Evolutionary conservation across 495 filamentous ascomycete species (phyloP), one percentile per base, ranked within the genome.

Genomic region (Hyphodiscus hymeniophilus): DNA sequence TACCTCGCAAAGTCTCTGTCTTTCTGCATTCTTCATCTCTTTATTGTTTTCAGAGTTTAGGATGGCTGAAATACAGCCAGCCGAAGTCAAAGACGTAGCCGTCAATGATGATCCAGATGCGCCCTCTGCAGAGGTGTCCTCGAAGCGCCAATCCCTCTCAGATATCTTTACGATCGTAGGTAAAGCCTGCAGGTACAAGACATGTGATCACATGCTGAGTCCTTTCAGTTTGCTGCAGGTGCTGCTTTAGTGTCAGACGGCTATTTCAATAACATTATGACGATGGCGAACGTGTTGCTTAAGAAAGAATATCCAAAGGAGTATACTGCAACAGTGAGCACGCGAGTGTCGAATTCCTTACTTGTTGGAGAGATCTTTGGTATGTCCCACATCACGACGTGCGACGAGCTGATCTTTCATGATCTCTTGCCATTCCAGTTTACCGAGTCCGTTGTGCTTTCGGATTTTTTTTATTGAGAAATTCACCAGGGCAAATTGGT

Each of bases 181-280:
- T 55, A 17, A 17, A n/a, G 8, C 34, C 20, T 33, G 12, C 12
- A n/a, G 6, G 4, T 2, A 4, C 20, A 16, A n/a, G 22, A 3
- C 16, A n/a, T n/a, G 38, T 35, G 11, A 23, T 42, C 26, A 21
- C 16, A 43, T 43, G 13, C 44, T 47, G 18, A 8, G 15, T 33
- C 16, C 0, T 8, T 48, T n/a, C n/a, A 68, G 60, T 66, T 72
- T 33, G 66, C 67, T 28, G 62, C 67, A 20, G 72, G 72, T n/a
- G 68, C 66, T 46, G 72, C 72, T 7, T 56, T 75, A 16, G 70
- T 76, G 45, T 73, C 69, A 15, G 72, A 75, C 66, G 72, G 72
- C 40, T 75, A 75, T 43, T 71, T 75, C 42, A 75, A 74, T 41
- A 73, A 69, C 33, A 50, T 73, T n/a, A 76, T 75, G 71, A 75